Base-by-base conservation (phyloP, 331 rosid species). In the Rhamnella rubrinervis region DNA sequence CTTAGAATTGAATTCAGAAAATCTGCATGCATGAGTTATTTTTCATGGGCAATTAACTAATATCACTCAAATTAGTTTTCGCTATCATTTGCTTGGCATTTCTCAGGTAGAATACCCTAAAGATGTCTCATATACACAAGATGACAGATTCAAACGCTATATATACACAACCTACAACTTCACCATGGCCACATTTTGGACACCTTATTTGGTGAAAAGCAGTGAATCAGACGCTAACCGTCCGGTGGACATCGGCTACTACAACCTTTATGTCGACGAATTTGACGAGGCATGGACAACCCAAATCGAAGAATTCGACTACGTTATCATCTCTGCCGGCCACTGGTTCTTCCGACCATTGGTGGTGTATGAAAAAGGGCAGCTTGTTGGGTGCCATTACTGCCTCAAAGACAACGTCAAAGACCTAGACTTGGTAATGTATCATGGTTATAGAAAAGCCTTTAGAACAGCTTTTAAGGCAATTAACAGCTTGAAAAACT, bases 21-120 rank as follows among this genome's bases (percentile, higher is more conserved):
- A 3, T 31, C 23, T 31, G 35, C 35, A 31, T 31, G 35, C 35
- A 31, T 31, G 35, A 31, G 4, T 31, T 31, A 31, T 31, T 31
- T 31, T 31, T 31, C 35, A 31, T 31, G 35, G 5, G 35, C 35
- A 31, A 31, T 31, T 31, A 31, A 31, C 4, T 31, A 31, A 31
- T 31, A 4, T 31, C 35, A 31, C 35, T 31, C 35, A 31, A 31
- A 4, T 31, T 31, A 31, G 35, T 31, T 31, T 31, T 4, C 35
- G 6, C 4, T 31, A 31, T 31, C 5, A 31, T 31, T 31, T 31
- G 7, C 8, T 52, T 52, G 16, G 12, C 17, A 20, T 14, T 46
- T 25, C 4, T 55, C 71, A 93, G 98, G 90, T 79, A 35, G 97
- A 93, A 59, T 91, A 90, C 86, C 98, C 98, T 0, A 73, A 87